Evolutionary conservation across 2,329 filamentous ascomycete genomes (phyloP), one percentile per base, ranked within the genome.

Genomic region (Nemania sp.): DNA sequence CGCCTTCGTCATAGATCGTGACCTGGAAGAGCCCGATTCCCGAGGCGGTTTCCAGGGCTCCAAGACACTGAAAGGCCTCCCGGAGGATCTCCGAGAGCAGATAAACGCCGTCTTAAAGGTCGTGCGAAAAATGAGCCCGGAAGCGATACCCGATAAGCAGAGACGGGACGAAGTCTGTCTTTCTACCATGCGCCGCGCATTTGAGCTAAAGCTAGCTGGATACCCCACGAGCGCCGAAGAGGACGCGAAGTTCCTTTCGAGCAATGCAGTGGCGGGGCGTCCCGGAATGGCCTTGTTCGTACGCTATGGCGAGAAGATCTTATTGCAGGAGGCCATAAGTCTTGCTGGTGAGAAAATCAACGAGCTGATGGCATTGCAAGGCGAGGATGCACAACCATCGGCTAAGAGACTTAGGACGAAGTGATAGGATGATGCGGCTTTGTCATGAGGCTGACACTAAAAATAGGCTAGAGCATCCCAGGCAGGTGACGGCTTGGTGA

Each of bases 281-380:
- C 77, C 78, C 15, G 82, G 80, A 51, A 92, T 92, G 89, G 92
- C 92, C 0, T 75, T 89, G 24, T 81, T 87, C 58, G 90, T 94
- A 41, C 86, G 92, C 67, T 79, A 90, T 2, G 92, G 92, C 15
- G 92, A 95, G 79, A 93, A 93, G 78, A 84, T 85, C 72, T 82
- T 94, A 5, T 76, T 94, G 26, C 79, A 83, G 63, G 84, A 88
- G 74, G 83, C 89, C 1, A 82, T 86, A 66, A 72, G 68, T 11
- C 73, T 79, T 15, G 70, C 79, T 55, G 79, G 77, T 70, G 76
- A 73, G 41, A 77, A 74, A 62, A 55, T 77, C 18, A 69, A 68
- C 18, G 67, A 70, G 24, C 35, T 75, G 18, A 55, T 63, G 18
- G 63, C 59, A 38, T n/a, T 58, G 26, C 64, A 67, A 6, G 62